Conservation (phyloP, 1,284 basidiomycete species). For the Fomitopsis schrenkii region DNA sequence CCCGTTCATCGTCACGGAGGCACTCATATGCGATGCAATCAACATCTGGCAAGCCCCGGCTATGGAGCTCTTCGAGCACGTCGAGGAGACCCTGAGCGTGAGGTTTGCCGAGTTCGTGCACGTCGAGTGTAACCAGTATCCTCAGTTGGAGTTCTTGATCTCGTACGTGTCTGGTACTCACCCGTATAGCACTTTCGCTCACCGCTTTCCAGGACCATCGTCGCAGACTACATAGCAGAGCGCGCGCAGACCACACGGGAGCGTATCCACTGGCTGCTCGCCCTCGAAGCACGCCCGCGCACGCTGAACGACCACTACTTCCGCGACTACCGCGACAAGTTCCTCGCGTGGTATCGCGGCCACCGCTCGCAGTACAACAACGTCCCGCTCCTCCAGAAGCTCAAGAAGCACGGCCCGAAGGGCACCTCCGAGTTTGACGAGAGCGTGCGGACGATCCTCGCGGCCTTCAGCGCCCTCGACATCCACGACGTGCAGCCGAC, state of each 20-base stretch:
- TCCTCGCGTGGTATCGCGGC: constrained; percentile 25
- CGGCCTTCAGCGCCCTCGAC: constrained; percentile 41
- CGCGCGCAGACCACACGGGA: constrained; percentile 36
- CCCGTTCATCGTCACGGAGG: constrained; percentile 56
- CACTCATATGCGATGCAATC: constrained; percentile 44
- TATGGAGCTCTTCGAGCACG: constrained; percentile 40
- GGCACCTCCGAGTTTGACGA: constrained; percentile 37
- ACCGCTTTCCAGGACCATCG: constrained; percentile 32
- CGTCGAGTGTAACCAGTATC: constrained; percentile 48
- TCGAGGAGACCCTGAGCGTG: constrained; percentile 35
- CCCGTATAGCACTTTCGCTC: not conserved
- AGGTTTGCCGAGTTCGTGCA: constrained; percentile 40
- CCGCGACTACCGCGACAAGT: constrained; percentile 25
- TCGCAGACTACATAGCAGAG: constrained; percentile 43
- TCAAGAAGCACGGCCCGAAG: not conserved
- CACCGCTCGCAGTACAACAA: constrained; percentile 13
- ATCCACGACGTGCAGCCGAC: constrained; percentile 34
- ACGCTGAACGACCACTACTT: constrained; percentile 32
- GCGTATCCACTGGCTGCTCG: constrained; percentile 32
- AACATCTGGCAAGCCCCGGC: constrained; percentile 49
- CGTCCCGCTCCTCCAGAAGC: constrained; percentile 2
- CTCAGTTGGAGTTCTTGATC: constrained; percentile 48
- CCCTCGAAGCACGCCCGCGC: constrained; percentile 27
- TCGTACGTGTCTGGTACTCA: constrained; percentile 34
- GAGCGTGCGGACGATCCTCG: constrained; percentile 35